Percentiles rank a stretch among this genome's conserved stretches.
These are phyloP conservation scores for Phytomonas francai DNA, from an alignment of 208 protist species.

Conservation along the genomic window DNA sequence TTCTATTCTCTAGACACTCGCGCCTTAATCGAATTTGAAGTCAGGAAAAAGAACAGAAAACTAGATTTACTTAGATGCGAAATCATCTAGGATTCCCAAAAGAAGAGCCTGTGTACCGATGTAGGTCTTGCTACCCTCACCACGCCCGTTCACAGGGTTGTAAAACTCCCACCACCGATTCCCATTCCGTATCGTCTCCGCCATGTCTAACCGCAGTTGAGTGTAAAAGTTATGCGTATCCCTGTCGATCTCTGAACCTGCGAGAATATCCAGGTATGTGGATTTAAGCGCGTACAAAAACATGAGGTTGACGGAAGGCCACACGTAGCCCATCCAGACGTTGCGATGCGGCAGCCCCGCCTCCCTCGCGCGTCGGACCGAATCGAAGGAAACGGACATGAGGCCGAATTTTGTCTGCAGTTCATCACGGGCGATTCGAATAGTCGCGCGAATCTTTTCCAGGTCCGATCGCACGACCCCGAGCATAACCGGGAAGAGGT, in stretches of 20 bases:
- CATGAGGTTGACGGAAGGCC: conserved; percentile 56
- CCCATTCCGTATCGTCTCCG: conserved; percentile 32
- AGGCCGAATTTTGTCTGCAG: conserved; percentile 55
- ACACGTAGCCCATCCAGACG: conserved; percentile 64
- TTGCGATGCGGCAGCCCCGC: conserved; percentile 42
- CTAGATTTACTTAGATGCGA: conserved; percentile 9
- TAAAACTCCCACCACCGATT: conserved; percentile 62
- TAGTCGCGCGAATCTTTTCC: conserved; percentile 25
- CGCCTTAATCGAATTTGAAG: not conserved
- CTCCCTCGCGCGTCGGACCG: conserved; percentile 47
- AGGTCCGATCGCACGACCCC: conserved; percentile 35
- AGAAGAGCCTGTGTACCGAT: conserved; percentile 50
- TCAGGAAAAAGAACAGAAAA: conserved; percentile 4
- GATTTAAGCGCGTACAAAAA: conserved; percentile 54
- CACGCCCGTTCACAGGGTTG: conserved; percentile 55
- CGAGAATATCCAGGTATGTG: conserved; percentile 40
- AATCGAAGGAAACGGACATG: conserved; percentile 65
- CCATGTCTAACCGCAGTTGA: conserved; percentile 27
- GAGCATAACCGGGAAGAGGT: conserved; percentile 64
- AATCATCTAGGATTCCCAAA: conserved; percentile 47
- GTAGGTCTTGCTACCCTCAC: conserved; percentile 70
- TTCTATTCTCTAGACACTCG: not conserved
- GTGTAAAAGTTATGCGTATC: conserved; percentile 29
- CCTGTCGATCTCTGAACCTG: conserved; percentile 9
- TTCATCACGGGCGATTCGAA: conserved; percentile 35